Conservation (phyloP, 1,284 basidiomycete species). For the Xerocomus nothofagi region DNA sequence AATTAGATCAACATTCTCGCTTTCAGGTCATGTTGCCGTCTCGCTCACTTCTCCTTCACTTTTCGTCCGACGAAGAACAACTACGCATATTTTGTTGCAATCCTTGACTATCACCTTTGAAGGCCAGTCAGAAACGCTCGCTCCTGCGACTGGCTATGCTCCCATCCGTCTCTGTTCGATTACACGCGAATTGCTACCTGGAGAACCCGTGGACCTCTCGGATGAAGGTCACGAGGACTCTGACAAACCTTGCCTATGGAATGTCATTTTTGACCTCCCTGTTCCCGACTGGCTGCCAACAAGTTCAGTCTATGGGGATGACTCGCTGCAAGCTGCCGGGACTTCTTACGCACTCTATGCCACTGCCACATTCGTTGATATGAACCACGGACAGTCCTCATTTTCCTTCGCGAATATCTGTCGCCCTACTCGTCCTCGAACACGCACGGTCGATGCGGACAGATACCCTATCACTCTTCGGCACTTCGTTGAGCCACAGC, state of each 20-base stretch:
- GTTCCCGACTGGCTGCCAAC: slow-evolving; percentile 79
- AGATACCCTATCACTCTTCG: slow-evolving; percentile 42
- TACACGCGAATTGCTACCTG: slow-evolving; percentile 57
- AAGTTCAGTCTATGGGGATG: slow-evolving; percentile 48
- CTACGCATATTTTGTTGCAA: slow-evolving; percentile 53
- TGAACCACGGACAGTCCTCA: slow-evolving; percentile 40
- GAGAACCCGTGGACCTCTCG: slow-evolving; percentile 55
- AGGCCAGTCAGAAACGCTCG: slow-evolving; percentile 69
- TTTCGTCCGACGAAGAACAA: slow-evolving; percentile 48
- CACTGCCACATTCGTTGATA: slow-evolving; percentile 53
- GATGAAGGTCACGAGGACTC: slow-evolving; percentile 60
- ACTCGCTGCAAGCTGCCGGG: slow-evolving; percentile 43
- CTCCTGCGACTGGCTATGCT: slow-evolving; percentile 58
- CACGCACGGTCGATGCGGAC: slow-evolving; percentile 37
- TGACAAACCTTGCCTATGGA: slow-evolving; percentile 59
- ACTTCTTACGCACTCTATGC: slow-evolving; percentile 68
- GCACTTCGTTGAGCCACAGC: slow-evolving; percentile 46
- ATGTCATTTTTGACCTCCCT: slow-evolving; percentile 67
- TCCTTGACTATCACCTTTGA: slow-evolving; percentile 74
- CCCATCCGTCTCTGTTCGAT: slow-evolving; percentile 64
- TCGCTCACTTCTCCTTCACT: slow-evolving; percentile 53
- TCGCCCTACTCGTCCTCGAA: slow-evolving; percentile 45
- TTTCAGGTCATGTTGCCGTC: slow-evolving; percentile 71
- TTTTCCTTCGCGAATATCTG: slow-evolving; percentile 52
- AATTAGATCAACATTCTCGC: slow-evolving; percentile 68